phyloP scores from a whole-genome alignment of 805 yeast species.

The Grigorovia humatica region DNA sequence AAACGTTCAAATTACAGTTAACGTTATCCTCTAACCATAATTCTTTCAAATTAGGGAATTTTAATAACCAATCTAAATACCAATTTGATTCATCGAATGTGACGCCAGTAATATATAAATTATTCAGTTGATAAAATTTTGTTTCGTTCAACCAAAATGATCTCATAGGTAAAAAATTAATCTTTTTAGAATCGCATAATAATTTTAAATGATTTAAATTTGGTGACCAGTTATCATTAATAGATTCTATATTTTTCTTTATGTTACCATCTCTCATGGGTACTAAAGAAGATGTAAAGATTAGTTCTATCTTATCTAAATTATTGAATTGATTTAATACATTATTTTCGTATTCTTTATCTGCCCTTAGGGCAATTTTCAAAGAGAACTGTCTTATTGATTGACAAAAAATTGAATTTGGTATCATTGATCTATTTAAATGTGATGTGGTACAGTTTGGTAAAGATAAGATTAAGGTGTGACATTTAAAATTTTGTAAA shows the following conservation, averaged over 20 bases:
- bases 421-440: constrained; percentile 7
- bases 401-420: constrained; percentile 5
- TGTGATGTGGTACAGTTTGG: constrained; percentile 16
- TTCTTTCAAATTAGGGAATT: constrained; percentile 14
- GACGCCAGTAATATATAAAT: constrained; percentile 16
- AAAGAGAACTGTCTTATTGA: constrained; percentile 13
- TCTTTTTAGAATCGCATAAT: constrained; percentile 15
- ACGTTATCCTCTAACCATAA: constrained; percentile 26
- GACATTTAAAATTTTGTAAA: constrained; percentile 7
- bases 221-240: constrained; percentile 9
- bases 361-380: constrained; percentile 11
- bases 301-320: constrained; percentile 14
- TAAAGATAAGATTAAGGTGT: constrained; percentile 11
- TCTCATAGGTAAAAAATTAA: constrained; percentile 12
- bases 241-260: constrained; percentile 1
- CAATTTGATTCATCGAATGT: constrained; percentile 5
- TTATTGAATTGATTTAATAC: constrained; percentile 11
- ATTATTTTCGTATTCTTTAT: constrained; percentile 13
- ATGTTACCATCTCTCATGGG: constrained; percentile 5
- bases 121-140: constrained; percentile 6
- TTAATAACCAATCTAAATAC: constrained; percentile 16
- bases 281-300: constrained; percentile 12
- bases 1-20: constrained; percentile 11
- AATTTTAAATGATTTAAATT: constrained; percentile 15
- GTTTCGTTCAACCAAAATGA: constrained; percentile 6